Conservation (phyloP, 2,329 filamentous ascomycete genomes). For the Pseudomassariella vexata region DNA sequence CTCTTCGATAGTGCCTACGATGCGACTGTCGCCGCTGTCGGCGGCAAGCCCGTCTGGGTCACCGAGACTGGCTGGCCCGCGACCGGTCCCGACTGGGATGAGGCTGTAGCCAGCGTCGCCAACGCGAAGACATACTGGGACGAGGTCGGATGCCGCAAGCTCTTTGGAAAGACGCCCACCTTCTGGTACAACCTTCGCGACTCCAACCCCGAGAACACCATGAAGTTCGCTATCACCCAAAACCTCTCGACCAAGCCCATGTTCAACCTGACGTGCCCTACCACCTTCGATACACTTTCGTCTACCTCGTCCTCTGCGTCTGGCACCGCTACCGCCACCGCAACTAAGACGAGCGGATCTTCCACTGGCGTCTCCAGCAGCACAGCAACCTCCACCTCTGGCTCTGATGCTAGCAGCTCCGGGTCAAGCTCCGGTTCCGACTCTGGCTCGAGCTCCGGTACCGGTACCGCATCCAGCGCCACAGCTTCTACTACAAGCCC, state of each 20-base stretch:
- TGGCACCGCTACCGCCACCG: conserved; percentile 10
- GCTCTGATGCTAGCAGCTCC: conserved; percentile 9
- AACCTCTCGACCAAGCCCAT: conserved; percentile 44
- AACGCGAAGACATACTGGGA: conserved; percentile 63
- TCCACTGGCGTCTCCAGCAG: conserved; percentile 13
- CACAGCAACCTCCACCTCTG: conserved; percentile 7
- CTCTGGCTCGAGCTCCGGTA: conserved; percentile 7
- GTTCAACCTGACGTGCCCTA: conserved; percentile 50
- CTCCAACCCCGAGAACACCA: conserved; percentile 52
- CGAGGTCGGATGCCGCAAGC: conserved; percentile 52
- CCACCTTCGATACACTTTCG: conserved; percentile 29
- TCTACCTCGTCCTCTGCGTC: conserved; percentile 15
- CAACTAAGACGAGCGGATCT: conserved; percentile 9
- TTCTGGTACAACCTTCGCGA: conserved; percentile 60
- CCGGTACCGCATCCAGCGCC: conserved; percentile 8
- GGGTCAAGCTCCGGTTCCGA: conserved; percentile 3
- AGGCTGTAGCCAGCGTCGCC: conserved; percentile 46
- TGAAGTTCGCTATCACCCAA: conserved; percentile 52
- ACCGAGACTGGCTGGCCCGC: conserved; percentile 64
- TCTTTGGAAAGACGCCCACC: conserved; percentile 48
- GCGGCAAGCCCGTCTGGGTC: conserved; percentile 52
- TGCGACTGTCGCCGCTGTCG: conserved; percentile 37
- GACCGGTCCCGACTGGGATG: conserved; percentile 44
- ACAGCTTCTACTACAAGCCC: conserved; percentile 10
- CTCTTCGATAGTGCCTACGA: conserved; percentile 49